These are phyloP conservation scores for Nothophytophthora sp. DNA, from an alignment of 352 stramenopile species.

Conservation along the genomic window DNA sequence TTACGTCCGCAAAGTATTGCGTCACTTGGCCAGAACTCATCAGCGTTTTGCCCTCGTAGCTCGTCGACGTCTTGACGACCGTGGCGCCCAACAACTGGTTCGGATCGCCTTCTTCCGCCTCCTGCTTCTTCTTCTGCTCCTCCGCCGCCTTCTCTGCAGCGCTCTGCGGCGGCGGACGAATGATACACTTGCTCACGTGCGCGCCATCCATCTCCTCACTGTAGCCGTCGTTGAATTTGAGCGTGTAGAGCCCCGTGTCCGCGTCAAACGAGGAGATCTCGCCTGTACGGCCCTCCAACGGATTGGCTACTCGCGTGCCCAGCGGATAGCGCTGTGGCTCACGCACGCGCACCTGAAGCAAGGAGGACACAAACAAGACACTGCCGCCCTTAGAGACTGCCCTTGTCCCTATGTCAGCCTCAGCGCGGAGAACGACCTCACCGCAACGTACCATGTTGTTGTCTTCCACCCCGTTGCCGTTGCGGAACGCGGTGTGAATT, in stretches of 20 bases:
- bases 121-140: not conserved
- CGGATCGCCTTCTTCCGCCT: constrained; percentile 27
- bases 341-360: constrained; percentile 33
- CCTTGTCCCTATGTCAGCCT: no score
- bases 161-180: constrained; percentile 32
- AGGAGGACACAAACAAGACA: not conserved
- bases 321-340: constrained; percentile 42
- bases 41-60: constrained; percentile 47
- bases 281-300: constrained; percentile 62
- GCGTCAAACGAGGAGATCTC: constrained; percentile 44
- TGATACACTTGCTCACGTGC: constrained; percentile 39
- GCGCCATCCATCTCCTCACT: constrained; percentile 31
- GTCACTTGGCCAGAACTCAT: constrained; percentile 44
- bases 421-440: no score
- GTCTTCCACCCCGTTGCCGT: no score
- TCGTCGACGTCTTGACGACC: constrained; percentile 43
- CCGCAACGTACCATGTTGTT: no score
- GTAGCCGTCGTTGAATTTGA: constrained; percentile 58
- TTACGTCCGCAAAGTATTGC: constrained; percentile 41
- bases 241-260: constrained; percentile 41
- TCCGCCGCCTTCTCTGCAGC: constrained; percentile 3
- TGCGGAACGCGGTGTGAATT: no score
- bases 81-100: constrained; percentile 39
- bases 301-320: constrained; percentile 57
- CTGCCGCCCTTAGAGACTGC: no score